Evolutionary conservation across 768 basidiomycete species (phyloP).

Genomic region (Obba rivulosa): DNA sequence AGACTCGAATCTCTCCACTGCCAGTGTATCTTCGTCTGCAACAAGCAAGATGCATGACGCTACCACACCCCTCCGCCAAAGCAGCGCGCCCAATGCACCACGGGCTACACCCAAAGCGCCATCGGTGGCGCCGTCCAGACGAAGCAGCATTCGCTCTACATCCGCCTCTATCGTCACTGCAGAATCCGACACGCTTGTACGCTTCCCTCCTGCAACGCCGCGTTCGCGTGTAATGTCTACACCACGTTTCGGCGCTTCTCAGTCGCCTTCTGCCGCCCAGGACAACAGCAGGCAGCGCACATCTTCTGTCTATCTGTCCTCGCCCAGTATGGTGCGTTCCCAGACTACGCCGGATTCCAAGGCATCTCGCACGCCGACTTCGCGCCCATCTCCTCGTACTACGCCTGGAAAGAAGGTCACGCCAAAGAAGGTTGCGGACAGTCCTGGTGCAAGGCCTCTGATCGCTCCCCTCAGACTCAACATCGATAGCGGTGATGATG

Average conservation of each 20-base stretch:
- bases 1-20: constrained; percentile 33
- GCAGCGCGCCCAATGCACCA: constrained; percentile 9
- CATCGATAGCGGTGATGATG: constrained; percentile 24
- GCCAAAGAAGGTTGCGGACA: constrained; percentile 10
- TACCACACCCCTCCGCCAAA: constrained; percentile 21
- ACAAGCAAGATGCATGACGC: constrained; percentile 9
- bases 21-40: constrained; percentile 11
- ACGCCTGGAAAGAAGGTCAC: constrained; percentile 12
- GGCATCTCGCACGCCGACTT: not conserved
- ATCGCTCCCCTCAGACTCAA: constrained; percentile 18
- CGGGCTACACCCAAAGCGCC: constrained; percentile 9
- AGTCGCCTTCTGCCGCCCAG: not conserved
- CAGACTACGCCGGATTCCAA: not conserved
- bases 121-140: constrained; percentile 16
- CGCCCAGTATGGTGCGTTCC: constrained; percentile 16
- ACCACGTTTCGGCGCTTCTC: constrained; percentile 5
- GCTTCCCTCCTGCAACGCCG: constrained; percentile 7
- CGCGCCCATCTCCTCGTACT: constrained; percentile 10
- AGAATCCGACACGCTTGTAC: constrained; percentile 17
- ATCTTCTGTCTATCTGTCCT: constrained; percentile 17
- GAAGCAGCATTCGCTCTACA: constrained; percentile 14
- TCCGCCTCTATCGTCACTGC: constrained; percentile 17
- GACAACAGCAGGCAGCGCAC: not conserved
- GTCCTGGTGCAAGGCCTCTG: constrained; percentile 5
- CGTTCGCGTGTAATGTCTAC: constrained; percentile 19